Base-by-base conservation (phyloP, 805 yeast species). In the Ogataea salicorniae region DNA sequence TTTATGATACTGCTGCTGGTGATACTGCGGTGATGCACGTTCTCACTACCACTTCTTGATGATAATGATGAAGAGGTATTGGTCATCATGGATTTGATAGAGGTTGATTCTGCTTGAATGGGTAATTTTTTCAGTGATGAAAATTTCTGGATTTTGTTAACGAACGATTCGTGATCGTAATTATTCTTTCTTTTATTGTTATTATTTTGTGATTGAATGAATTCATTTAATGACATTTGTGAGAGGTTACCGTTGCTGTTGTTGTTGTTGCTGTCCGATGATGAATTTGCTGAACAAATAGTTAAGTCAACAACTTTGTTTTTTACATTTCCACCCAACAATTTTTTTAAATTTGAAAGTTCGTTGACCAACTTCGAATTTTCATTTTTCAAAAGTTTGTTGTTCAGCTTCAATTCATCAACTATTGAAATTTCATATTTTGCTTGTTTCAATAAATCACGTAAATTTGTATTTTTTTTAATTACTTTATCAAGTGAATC, bases 51-150 rank as follows among this genome's bases (percentile, higher is more conserved):
- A 26, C 31, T 26, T 8, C 31, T 26, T 11, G 31, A 26, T 26
- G 31, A 26, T 26, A 26, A 26, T 26, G 31, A 11, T 34, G 15
- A 64, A 45, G 15, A 48, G 46, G 31, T 54, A 54, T 50, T 63
- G 64, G 44, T 50, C 52, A 20, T 23, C 15, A 15, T 31, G 6
- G 46, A 31, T 18, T 33, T 43, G 3, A 43, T 20, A 11, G 46
- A 39, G 14, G 46, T 44, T 15, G 43, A 41, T 31, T 45, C 39
- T n/a, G 37, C 41, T 40, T 34, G 38, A 39, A 11, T 39, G n/a
- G 42, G 37, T 8, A 43, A 18, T 40, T 22, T 49, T 15, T 49
- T 50, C 35, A 42, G 20, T 15, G 51, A 39, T 8, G 53, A 45
- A 20, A 45, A 49, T 37, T 50, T 49, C 16, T 52, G 55, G 15